Percentiles rank a stretch among this genome's conserved stretches.
Evolutionary conservation across 768 basidiomycete species (phyloP).

Genomic region (Mycena floridula): DNA sequence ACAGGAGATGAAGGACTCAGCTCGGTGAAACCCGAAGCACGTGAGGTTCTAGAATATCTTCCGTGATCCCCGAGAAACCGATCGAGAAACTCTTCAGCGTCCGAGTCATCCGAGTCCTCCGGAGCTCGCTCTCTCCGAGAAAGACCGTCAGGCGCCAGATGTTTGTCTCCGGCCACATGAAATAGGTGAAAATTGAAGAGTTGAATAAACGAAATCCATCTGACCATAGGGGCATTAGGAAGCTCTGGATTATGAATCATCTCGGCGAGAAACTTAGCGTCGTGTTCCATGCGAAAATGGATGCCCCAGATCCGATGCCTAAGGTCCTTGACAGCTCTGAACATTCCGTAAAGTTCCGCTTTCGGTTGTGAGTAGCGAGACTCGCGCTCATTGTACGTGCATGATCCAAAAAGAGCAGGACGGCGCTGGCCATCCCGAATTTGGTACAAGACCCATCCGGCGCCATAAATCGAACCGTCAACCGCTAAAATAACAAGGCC

Average conservation of each 20-base stretch:
- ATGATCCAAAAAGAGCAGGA: slow-evolving; percentile 23
- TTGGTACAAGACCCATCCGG: slow-evolving; percentile 31
- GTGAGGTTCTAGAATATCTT: too few species aligned
- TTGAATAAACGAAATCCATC: slow-evolving; percentile 30
- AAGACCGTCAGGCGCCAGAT: slow-evolving; percentile 27
- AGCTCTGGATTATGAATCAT: slow-evolving; percentile 28
- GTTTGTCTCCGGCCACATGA: slow-evolving; percentile 25
- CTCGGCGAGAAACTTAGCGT: slow-evolving; percentile 27
- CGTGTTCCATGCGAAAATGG: slow-evolving; percentile 25
- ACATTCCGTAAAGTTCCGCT: slow-evolving; percentile 30
- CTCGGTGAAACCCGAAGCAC: too few species aligned
- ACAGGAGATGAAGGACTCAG: too few species aligned
- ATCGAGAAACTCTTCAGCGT: slow-evolving; percentile 22
- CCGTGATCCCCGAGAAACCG: slow-evolving; percentile 18
- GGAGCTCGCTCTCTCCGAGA: slow-evolving; percentile 15
- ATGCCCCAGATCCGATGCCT: slow-evolving; percentile 24
- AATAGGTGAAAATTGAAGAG: slow-evolving; percentile 29
- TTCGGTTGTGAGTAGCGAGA: slow-evolving; percentile 30
- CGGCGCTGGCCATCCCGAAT: slow-evolving; percentile 11
- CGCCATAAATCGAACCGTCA: slow-evolving; percentile 23
- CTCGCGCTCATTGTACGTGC: slow-evolving; percentile 26
- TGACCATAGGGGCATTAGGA: slow-evolving; percentile 27
- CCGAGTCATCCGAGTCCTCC: slow-evolving; percentile 12
- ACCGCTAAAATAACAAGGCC: slow-evolving; percentile 25
- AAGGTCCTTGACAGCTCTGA: slow-evolving; percentile 21